Evolutionary conservation across 1,284 basidiomycete species (phyloP).

Genomic region (Fomitopsis schrenkii): DNA sequence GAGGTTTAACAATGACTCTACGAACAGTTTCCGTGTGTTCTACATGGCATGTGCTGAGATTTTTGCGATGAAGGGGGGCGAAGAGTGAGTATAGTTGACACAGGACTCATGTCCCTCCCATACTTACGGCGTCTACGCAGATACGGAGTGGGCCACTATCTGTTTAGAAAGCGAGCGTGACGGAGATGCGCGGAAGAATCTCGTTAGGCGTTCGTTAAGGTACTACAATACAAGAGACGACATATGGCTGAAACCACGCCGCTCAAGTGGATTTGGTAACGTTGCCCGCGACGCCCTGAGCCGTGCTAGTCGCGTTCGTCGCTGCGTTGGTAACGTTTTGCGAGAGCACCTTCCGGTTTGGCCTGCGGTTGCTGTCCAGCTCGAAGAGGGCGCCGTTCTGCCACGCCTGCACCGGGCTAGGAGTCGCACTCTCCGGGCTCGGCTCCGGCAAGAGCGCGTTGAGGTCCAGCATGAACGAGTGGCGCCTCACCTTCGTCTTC

Average conservation of each 20-base stretch:
- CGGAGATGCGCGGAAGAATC: background rate
- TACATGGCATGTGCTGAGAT: slow-evolving; percentile 76
- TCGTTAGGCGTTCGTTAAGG: background rate
- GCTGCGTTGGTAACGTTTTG: background rate
- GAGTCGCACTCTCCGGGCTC: slow-evolving; percentile 11
- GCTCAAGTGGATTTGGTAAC: background rate
- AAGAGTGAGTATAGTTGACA: slow-evolving; percentile 45
- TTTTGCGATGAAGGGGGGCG: slow-evolving; percentile 62
- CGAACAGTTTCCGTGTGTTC: slow-evolving; percentile 61
- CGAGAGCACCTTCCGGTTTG: background rate
- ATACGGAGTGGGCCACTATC: slow-evolving; percentile 55
- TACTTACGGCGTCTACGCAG: slow-evolving; percentile 12
- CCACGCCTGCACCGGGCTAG: slow-evolving; percentile 8
- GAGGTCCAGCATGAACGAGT: slow-evolving; percentile 22
- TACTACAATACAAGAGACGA: background rate
- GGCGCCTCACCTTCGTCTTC: slow-evolving; percentile 9
- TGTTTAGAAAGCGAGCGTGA: slow-evolving; percentile 30
- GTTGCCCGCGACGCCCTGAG: background rate
- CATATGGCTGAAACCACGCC: no score
- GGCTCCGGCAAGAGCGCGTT: slow-evolving; percentile 15
- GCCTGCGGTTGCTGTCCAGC: slow-evolving; percentile 24
- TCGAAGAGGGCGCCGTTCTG: slow-evolving; percentile 22
- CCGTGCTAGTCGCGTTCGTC: background rate
- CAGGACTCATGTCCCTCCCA: background rate
- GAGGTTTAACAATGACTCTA: background rate